These are phyloP conservation scores for Candida railenensis DNA, from an alignment of 805 yeast genomes.

Conservation along the genomic window DNA sequence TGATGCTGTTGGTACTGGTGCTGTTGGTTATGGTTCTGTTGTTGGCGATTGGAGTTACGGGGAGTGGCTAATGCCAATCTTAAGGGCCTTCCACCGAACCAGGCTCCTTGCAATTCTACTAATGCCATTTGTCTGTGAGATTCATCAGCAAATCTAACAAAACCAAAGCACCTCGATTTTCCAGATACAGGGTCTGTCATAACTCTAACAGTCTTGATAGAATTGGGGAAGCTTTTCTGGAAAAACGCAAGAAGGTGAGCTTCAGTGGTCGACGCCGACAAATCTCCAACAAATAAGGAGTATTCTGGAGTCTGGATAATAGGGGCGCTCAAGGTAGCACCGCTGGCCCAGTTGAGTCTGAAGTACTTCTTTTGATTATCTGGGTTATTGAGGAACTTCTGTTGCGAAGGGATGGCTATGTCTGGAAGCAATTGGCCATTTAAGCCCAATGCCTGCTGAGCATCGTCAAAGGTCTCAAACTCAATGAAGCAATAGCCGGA, in stretches of 20 bases:
- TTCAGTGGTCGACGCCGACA: slow-evolving; percentile 75
- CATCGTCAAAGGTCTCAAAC: slow-evolving; percentile 65
- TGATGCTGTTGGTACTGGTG: slow-evolving; percentile 10
- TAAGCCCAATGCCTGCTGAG: slow-evolving; percentile 63
- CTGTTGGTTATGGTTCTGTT: slow-evolving; percentile 16
- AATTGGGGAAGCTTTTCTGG: slow-evolving; percentile 58
- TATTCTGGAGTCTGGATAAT: slow-evolving; percentile 73
- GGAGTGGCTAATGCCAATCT: slow-evolving; percentile 82
- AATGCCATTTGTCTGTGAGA: slow-evolving; percentile 67
- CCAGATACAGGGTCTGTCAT: slow-evolving; percentile 86
- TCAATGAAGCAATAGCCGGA: slow-evolving; percentile 78
- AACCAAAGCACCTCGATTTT: slow-evolving; percentile 76
- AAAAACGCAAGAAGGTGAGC: slow-evolving; percentile 73
- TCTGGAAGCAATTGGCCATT: slow-evolving; percentile 69
- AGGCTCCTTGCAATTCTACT: slow-evolving; percentile 72
- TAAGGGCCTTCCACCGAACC: slow-evolving; percentile 76
- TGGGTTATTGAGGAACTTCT: slow-evolving; percentile 37
- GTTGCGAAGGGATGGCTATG: slow-evolving; percentile 45
- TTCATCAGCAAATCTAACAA: slow-evolving; percentile 72
- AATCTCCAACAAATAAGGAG: slow-evolving; percentile 80
- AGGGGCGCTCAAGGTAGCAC: slow-evolving; percentile 72
- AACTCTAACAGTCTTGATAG: slow-evolving; percentile 77
- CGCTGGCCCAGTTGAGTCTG: slow-evolving; percentile 81
- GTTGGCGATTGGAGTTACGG: slow-evolving; percentile 38
- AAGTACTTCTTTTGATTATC: slow-evolving; percentile 58